A percentile compares a stretch with the other conserved stretches of the same genome.
Evolutionary conservation across 2,329 filamentous ascomycete genomes (phyloP).

Genomic region (Grosmannia serpens): DNA sequence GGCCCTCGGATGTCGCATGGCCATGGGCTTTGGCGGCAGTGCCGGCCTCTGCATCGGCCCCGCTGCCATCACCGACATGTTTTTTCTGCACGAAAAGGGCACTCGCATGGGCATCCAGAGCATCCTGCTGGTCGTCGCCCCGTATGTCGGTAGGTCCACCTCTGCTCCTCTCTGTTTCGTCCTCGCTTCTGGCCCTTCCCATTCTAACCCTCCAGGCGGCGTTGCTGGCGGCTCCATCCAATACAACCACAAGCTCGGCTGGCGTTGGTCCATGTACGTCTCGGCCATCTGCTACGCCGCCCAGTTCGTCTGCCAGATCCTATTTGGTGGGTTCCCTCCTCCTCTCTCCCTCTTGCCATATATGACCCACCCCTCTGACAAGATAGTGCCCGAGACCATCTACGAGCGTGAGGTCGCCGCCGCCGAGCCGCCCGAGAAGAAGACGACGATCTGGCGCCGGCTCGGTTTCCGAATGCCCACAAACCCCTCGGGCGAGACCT

Average conservation of each 20-base stretch:
- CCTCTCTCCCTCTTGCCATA: too few relatives aligned
- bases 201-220: not conserved
- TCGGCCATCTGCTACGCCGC: not conserved
- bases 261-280: not conserved
- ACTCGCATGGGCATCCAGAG: not conserved
- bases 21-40: not conserved
- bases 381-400: not conserved
- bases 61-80: not conserved
- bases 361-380: not conserved
- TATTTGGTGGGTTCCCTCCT: not conserved
- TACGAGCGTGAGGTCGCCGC: not conserved
- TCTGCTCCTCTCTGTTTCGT: not conserved
- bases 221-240: not conserved
- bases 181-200: not conserved
- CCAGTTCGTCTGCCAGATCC: not conserved
- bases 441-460: not conserved
- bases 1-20: not conserved
- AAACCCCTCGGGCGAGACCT: not conserved
- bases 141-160: not conserved
- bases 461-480: not conserved
- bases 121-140: not conserved
- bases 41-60: not conserved
- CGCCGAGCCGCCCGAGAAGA: not conserved
- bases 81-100: not conserved
- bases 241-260: not conserved